These are phyloP conservation scores for Cladosporium sp. DNA, from an alignment of 2,329 filamentous ascomycete genomes.

Conservation along the genomic window DNA sequence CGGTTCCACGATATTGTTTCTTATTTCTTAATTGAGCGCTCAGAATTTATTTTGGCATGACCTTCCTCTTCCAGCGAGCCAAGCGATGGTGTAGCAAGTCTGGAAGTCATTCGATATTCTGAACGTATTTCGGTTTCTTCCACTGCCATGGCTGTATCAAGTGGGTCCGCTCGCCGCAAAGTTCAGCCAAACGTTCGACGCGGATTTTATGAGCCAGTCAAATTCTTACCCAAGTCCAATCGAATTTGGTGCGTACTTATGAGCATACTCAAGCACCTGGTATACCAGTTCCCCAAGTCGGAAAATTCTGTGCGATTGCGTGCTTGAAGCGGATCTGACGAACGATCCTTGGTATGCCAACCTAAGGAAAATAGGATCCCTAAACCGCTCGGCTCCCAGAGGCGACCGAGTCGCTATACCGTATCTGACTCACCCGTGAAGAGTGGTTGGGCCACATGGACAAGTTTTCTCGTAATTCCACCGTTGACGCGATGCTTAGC, in stretches of 20 bases:
- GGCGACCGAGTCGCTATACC: constrained; percentile 6
- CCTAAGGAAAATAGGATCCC: not conserved
- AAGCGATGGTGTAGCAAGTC: too few species aligned
- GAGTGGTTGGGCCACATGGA: not conserved
- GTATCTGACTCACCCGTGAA: constrained; percentile 9
- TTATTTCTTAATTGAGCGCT: too few species aligned
- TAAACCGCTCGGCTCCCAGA: constrained; percentile 1
- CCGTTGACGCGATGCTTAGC: constrained; percentile 7
- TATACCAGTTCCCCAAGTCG: constrained; percentile 1
- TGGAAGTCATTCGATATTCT: too few species aligned
- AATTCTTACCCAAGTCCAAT: not conserved
- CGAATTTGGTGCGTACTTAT: not conserved
- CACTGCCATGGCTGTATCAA: too few species aligned
- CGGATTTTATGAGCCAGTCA: not conserved
- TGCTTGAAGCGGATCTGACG: constrained; percentile 8
- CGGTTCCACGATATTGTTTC: too few species aligned
- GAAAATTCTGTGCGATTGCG: constrained; percentile 11
- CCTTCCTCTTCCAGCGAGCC: too few species aligned
- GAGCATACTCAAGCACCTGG: not conserved
- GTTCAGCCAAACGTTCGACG: not conserved
- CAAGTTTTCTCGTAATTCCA: constrained; percentile 1
- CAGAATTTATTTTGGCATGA: too few species aligned
- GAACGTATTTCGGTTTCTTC: too few species aligned
- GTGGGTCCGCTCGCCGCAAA: too few species aligned
- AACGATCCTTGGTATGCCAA: not conserved